Base-by-base conservation (phyloP, 805 yeast species). In the Spathaspora girioi region DNA sequence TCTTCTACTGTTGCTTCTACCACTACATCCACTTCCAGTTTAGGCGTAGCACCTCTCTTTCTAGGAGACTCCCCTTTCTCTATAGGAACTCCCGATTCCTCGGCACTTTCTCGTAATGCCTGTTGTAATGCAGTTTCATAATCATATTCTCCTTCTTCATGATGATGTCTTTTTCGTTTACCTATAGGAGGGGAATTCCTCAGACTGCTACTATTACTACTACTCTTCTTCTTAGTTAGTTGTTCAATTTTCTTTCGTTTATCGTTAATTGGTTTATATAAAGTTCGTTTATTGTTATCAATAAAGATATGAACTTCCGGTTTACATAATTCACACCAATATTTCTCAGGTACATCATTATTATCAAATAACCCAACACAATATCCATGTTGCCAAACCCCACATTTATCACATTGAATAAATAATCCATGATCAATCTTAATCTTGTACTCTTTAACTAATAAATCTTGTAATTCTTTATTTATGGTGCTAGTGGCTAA, bases 351-450 rank as follows among this genome's bases (percentile, higher is more conserved):
- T 1, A 90, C 89, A 47, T 81, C 85, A 12, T 80, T 82, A 54
- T 84, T 89, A 47, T 81, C 83, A 50, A 76, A 76, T 52, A 93
- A 82, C 0, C 97, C 96, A 38, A 93, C 97, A 73, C 99, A 93
- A 69, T 77, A 89, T 1, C 97, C 98, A 66, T 93, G 99, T 68
- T 93, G 99, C 99, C 99, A 93, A 7, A 87, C 97, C 17, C 89
- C 83, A 71, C 99, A 93, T 55, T 80, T 78, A 62, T 94, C 99
- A 76, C 96, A 87, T 62, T 87, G 94, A 57, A 87, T 87, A 63
- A 81, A 87, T 47, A 87, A 75, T 2, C 93, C 94, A 17, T 76
- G 70, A 52, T 80, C 83, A 47, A 68, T 62, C 49, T 69, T 69
- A 50, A 74, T 69, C 46, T 57, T 62, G 55, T 68, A 73, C 47